These are phyloP conservation scores for Cyamopsis tetragonoloba DNA, from an alignment of 306 rosid genomes.

Conservation along the genomic window DNA sequence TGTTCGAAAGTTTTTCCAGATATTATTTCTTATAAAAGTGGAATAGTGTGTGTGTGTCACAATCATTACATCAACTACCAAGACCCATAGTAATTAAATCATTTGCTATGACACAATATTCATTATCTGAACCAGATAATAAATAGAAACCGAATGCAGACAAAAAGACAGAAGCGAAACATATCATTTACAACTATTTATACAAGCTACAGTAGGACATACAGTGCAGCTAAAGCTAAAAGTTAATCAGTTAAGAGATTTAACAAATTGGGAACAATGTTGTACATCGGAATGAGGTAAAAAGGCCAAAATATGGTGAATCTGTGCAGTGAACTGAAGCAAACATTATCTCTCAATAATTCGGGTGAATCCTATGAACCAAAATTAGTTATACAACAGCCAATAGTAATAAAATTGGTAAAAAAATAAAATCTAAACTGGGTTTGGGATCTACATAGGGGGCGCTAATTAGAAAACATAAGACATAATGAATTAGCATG, in stretches of 20 bases:
- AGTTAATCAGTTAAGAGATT: neutral
- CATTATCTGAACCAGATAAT: conserved; percentile 11
- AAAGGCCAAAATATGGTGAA: neutral
- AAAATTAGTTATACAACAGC: neutral
- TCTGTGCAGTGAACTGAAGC: conserved; percentile 3
- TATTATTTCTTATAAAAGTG: conserved; percentile 5
- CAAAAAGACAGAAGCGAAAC: no score
- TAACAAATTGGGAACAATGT: neutral
- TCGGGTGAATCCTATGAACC: neutral
- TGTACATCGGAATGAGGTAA: neutral
- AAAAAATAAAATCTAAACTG: conserved; percentile 11
- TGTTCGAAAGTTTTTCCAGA: neutral
- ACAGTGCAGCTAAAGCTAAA: neutral
- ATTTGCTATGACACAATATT: conserved; percentile 14
- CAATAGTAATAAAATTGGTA: neutral
- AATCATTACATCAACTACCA: conserved; percentile 11
- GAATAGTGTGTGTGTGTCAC: conserved; percentile 4
- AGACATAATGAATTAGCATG: neutral
- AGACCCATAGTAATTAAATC: neutral
- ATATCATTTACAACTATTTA: conserved; percentile 4
- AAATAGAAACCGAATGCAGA: no score
- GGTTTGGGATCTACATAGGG: neutral
- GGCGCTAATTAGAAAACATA: neutral
- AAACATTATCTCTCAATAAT: neutral
- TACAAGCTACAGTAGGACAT: neutral